Percentiles rank a stretch among this genome's conserved stretches.
phyloP scores from a whole-genome alignment of 306 rosid genomes.

The Neltuma alba region DNA sequence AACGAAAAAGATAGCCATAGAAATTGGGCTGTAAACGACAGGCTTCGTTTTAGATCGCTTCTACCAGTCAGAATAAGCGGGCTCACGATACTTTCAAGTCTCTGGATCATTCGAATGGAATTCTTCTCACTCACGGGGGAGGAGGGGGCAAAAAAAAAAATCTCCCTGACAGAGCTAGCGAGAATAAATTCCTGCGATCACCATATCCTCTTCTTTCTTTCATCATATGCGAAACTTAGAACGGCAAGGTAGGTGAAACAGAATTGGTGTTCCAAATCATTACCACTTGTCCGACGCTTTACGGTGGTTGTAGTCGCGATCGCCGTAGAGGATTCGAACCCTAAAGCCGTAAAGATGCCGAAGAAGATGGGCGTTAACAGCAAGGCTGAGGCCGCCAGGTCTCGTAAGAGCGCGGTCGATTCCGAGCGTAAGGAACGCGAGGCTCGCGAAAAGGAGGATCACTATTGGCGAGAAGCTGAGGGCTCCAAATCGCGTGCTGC shows the following conservation, averaged over 20 bases:
- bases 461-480: constrained; percentile 90
- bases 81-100: neutral
- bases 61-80: neutral
- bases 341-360: constrained; percentile 56
- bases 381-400: constrained; percentile 90
- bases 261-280: neutral
- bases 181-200: neutral
- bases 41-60: neutral
- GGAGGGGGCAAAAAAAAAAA: too few species aligned
- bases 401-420: constrained; percentile 74
- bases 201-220: neutral
- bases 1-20: too few species aligned
- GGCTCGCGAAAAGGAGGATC: constrained; percentile 67
- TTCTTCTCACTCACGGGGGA: neutral
- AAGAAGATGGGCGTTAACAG: constrained; percentile 93
- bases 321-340: neutral
- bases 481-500: constrained; percentile 86
- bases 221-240: neutral
- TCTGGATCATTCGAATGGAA: constrained; percentile 12
- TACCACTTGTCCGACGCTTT: neutral
- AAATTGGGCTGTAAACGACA: neutral
- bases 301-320: neutral
- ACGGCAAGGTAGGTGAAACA: neutral
- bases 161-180: neutral
- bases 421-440: constrained; percentile 79